Evolutionary conservation across 192 early-diverging fungal species (phyloP).

Genomic region (Coemansia sp.): DNA sequence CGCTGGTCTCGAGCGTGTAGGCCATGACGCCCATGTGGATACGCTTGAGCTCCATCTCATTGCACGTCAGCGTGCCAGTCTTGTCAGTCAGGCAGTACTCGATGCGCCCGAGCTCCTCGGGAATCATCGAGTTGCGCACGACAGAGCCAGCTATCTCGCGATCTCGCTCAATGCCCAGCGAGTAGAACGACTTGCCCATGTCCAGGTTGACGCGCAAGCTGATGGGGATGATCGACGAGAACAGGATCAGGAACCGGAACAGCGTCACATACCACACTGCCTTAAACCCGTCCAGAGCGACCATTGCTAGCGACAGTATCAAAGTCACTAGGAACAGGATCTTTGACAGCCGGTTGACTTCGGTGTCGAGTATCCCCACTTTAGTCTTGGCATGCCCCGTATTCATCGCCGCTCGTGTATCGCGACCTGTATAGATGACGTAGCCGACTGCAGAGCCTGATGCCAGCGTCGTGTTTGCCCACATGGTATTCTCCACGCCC

Average conservation of each 20-base stretch:
- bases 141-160: constrained; percentile 80
- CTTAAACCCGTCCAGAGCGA: constrained; percentile 85
- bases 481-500: constrained; percentile 87
- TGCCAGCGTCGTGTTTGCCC: constrained; percentile 94
- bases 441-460: constrained; percentile 86
- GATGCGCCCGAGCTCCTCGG: constrained; percentile 93
- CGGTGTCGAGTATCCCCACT: constrained; percentile 84
- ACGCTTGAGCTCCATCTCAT: constrained; percentile 96
- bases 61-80: constrained; percentile 93
- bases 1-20: constrained; percentile 86
- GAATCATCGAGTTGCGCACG: constrained; percentile 91
- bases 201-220: constrained; percentile 93
- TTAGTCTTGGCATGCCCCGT: constrained; percentile 91
- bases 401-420: constrained; percentile 96
- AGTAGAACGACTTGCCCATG: constrained; percentile 96
- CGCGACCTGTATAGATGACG: constrained; percentile 88
- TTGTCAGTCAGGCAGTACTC: constrained; percentile 94
- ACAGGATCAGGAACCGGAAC: constrained; percentile 92
- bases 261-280: constrained; percentile 91
- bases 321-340: constrained; percentile 88
- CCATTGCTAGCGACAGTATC: constrained; percentile 80
- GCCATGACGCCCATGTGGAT: constrained; percentile 96
- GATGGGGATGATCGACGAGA: constrained; percentile 95
- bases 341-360: constrained; percentile 92
- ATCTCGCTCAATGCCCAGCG: constrained; percentile 86